Base-by-base conservation (phyloP, 208 protist genomes). In the Wallacemonas sp. region DNA sequence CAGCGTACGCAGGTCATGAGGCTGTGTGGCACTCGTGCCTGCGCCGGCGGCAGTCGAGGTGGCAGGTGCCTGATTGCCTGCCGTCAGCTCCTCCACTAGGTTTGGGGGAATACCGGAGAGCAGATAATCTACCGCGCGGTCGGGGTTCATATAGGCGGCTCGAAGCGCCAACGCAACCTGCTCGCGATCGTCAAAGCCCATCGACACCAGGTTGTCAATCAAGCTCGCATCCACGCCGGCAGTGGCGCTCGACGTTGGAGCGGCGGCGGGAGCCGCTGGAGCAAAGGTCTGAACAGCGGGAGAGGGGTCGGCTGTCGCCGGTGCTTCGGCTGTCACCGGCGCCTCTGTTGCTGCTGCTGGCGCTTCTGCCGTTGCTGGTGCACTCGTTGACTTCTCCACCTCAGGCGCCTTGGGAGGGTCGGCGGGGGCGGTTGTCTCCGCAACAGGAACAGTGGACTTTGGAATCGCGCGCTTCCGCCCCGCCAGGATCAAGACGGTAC, bases 81-180 rank as follows among this genome's bases (percentile, higher is more conserved):
- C 28, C 31, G 53, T 62, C 4, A 88, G 39, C 53, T 92, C 76
- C 33, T 66, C 42, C 41, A 89, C 26, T 17, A 77, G 60, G 68
- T 60, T 53, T 1, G 70, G 30, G 17, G 90, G 90, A 59, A 96
- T 96, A 51, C 87, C 87, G 28, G 80, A 82, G 70, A 72, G 90
- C 15, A 96, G 82, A 75, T 93, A 96, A 73, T 94, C 87, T 21
- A 96, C 88, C 6, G 90, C 90, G 36, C 90, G 85, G 36, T 96
- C 85, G 30, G 80, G 70, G 65, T 96, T 94, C 82, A 94, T 88
- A 68, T 81, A 94, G 30, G 90, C 90, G 19, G 90, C 87, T 26
- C 85, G 82, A 33, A 96, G 66, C 33, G 90, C 90, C 22, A 88
- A 71, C 14, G 85, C 78, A 4, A 96, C 80, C 65, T 86, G 74